Base-by-base conservation (phyloP, 768 basidiomycete genomes). In the Boletus subparvulus region DNA sequence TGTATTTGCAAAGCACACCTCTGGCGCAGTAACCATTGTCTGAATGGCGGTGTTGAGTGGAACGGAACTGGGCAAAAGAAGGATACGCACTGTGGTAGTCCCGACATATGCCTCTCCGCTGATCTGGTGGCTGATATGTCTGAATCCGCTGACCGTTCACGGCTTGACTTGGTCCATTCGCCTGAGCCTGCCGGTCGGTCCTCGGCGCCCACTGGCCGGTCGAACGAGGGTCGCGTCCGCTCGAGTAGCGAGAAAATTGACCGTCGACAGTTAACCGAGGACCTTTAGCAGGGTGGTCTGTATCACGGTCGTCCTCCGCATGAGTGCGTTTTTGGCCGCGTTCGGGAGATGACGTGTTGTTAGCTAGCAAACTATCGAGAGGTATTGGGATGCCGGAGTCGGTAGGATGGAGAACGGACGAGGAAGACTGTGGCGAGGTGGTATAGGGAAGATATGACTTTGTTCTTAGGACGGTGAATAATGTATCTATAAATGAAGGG, bases 11-110 rank as follows among this genome's bases (percentile, higher is more conserved):
- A 58, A 82, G 81, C 19, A 83, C 86, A 46, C 95, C 95, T 33
- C 94, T 85, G 40, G 90, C 83, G 64, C 95, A 98, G 74, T 87
- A 97, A 2, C 95, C 95, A 56, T 86, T 86, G 68, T 95, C 95
- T 98, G 62, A 9, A 48, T 10, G 58, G 44, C 54, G 19, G 54
- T 51, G 50, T 59, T 59, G 56, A 53, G 55, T 52, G 43, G 50
- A 41, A 51, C 30, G 44, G 42, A 14, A 41, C 42, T 28, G 60
- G 42, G 51, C 47, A 33, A 36, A 41, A 52, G 39, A 53, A 26
- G 43, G 47, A 47, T 39, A 81, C 94, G 67, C 67, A 95, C 95
- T 92, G 72, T 95, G 86, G 70, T 96, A 98, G 73, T 98, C 94
- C 57, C 89, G 83, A 75, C 94, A 98, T 59, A 88, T 82, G 13